Conservation (phyloP, 495 filamentous ascomycete genomes). For the Aspergillus heteromorphus region DNA sequence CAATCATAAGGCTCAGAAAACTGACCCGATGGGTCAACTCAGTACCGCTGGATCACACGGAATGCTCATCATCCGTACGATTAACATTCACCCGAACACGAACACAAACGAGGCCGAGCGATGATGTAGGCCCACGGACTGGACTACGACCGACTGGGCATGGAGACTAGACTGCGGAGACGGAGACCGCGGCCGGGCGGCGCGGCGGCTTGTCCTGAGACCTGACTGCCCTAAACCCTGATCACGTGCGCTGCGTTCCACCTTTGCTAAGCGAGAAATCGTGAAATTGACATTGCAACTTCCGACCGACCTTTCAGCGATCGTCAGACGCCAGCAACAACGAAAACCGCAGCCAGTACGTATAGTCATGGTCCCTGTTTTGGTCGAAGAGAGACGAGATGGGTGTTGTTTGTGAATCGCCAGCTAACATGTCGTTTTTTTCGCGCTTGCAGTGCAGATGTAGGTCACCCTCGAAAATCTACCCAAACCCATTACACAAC, state of each 20-base stretch:
- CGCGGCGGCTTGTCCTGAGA: background rate
- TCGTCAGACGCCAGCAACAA: constrained; percentile 42
- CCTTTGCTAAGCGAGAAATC: constrained; percentile 45
- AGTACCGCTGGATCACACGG: no score
- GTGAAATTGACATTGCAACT: constrained; percentile 43
- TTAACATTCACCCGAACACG: background rate
- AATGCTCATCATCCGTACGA: no score
- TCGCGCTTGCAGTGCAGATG: constrained; percentile 67
- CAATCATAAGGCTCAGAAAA: no score
- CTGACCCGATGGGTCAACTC: no score
- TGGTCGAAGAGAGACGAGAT: constrained; percentile 14
- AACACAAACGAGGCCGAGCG: background rate
- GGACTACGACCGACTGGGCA: background rate
- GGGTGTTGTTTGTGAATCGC: constrained; percentile 8
- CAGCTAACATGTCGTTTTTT: constrained; percentile 38
- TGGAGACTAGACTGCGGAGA: background rate
- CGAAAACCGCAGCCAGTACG: constrained; percentile 58
- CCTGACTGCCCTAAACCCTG: constrained; percentile 3
- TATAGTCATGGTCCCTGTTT: no score
- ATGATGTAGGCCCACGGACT: background rate
- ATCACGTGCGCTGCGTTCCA: constrained; percentile 20
- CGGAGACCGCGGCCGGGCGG: background rate
- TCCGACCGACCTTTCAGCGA: constrained; percentile 40
- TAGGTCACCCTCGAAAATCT: constrained; percentile 39
- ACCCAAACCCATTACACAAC: no score